Conservation (phyloP, 345 rosid genomes). For the Syzygium aqueum region DNA sequence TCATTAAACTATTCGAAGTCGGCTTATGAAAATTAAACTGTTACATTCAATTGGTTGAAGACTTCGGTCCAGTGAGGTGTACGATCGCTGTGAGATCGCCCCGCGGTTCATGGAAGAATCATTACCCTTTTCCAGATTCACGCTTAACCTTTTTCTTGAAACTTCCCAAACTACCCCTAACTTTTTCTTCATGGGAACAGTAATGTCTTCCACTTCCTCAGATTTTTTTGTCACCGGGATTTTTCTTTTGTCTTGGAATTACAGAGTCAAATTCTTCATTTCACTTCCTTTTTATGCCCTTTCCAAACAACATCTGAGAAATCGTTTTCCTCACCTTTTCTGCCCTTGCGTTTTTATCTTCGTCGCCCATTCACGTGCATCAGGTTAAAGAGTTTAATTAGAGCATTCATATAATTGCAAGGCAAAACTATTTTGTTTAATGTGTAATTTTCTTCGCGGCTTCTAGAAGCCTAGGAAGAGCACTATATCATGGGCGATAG, state of each 20-base stretch:
- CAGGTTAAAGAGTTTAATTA: neutral
- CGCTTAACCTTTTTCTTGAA: neutral
- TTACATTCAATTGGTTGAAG: neutral
- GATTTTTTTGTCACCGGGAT: neutral
- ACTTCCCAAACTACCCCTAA: neutral
- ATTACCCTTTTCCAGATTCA: neutral
- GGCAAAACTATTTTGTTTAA: neutral
- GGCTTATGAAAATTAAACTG: neutral
- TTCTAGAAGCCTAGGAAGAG: neutral
- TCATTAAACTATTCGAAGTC: neutral
- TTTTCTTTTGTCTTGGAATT: neutral
- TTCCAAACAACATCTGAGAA: neutral
- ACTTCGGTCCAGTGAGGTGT: neutral
- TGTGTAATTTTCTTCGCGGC: neutral
- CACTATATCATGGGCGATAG: neutral
- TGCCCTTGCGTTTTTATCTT: neutral
- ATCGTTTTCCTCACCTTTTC: neutral
- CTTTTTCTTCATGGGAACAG: neutral
- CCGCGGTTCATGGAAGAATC: neutral
- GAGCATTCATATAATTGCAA: neutral
- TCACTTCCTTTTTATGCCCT: neutral
- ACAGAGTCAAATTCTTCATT: neutral
- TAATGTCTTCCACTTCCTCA: neutral
- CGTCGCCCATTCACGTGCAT: neutral
- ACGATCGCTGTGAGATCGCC: neutral